Evolutionary conservation across 2,329 filamentous ascomycete species (phyloP).

Genomic region (Trichoderma guizhouense): DNA sequence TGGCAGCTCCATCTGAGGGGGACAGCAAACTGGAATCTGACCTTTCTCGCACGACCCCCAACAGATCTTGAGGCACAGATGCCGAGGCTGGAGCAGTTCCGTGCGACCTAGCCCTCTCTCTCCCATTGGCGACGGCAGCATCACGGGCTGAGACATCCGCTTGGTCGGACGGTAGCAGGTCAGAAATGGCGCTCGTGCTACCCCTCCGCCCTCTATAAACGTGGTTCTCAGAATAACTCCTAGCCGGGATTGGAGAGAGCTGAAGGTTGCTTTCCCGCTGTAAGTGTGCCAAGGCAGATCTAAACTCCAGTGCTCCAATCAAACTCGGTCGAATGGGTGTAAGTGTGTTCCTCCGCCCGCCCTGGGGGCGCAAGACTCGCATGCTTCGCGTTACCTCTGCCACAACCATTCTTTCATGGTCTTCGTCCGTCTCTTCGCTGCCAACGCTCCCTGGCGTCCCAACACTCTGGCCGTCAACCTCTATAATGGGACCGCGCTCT

Average conservation of each 20-base stretch:
- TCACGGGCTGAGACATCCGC: slow-evolving; percentile 3
- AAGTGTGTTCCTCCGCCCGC: slow-evolving; percentile 64
- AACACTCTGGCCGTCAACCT: slow-evolving; percentile 39
- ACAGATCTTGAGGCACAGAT: slow-evolving; percentile 2
- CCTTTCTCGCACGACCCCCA: not conserved
- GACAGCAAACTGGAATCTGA: not conserved
- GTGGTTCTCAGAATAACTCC: slow-evolving; percentile 47
- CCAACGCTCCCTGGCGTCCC: slow-evolving; percentile 35
- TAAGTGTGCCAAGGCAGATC: slow-evolving; percentile 83
- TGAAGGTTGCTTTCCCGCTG: slow-evolving; percentile 76
- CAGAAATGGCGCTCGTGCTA: slow-evolving; percentile 27
- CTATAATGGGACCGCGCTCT: slow-evolving; percentile 46
- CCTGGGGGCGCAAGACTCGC: slow-evolving; percentile 71
- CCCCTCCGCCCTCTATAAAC: slow-evolving; percentile 27
- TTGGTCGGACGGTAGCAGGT: slow-evolving; percentile 20
- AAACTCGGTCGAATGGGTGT: slow-evolving; percentile 89
- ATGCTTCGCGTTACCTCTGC: slow-evolving; percentile 91
- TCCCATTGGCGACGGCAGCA: slow-evolving; percentile 1
- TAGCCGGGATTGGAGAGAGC: slow-evolving; percentile 63
- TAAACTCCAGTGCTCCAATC: slow-evolving; percentile 89
- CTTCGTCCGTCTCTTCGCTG: slow-evolving; percentile 49
- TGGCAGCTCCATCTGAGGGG: slow-evolving; percentile 14
- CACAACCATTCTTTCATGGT: slow-evolving; percentile 61
- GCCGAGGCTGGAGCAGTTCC: slow-evolving; percentile 11
- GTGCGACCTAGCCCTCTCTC: slow-evolving; percentile 23